Conservation (phyloP, 192 early-diverging fungal species). For the Mortierella alpina region DNA sequence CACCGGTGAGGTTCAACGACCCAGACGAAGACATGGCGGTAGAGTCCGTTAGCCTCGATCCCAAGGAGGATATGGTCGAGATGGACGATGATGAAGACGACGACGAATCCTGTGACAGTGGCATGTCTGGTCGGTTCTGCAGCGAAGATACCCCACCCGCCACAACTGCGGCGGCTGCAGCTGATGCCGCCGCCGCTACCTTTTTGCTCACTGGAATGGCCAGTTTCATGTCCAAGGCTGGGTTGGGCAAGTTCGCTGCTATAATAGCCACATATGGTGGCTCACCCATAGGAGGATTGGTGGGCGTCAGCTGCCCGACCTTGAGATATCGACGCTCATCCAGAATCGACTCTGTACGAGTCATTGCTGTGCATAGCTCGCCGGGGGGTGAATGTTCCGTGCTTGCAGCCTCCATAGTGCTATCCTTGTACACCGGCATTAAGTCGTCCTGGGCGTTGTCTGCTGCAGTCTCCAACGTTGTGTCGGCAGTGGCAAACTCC, state of each 20-base stretch:
- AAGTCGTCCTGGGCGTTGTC: slow-evolving; percentile 1
- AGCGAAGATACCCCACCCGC: not conserved
- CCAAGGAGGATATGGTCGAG: not conserved
- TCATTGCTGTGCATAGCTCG: slow-evolving; percentile 28
- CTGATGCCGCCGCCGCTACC: slow-evolving; percentile 14
- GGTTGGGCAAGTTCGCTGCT: slow-evolving; percentile 43
- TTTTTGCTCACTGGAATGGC: slow-evolving; percentile 34
- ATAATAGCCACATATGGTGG: slow-evolving; percentile 34
- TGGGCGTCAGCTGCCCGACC: slow-evolving; percentile 35
- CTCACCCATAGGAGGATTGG: slow-evolving; percentile 40
- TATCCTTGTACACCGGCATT: not conserved
- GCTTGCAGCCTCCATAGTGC: not conserved
- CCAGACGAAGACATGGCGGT: slow-evolving; percentile 1
- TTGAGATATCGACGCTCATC: slow-evolving; percentile 40
- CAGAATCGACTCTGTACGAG: slow-evolving; percentile 43
- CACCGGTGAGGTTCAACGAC: not conserved
- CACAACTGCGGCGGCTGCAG: not conserved
- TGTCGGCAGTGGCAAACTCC: slow-evolving; percentile 17
- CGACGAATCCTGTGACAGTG: slow-evolving; percentile 6
- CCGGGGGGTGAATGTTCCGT: not conserved
- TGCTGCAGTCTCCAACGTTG: not conserved
- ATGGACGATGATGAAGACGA: slow-evolving; percentile 17
- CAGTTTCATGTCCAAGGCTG: slow-evolving; percentile 38
- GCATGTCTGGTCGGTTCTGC: not conserved
- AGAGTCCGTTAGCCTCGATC: slow-evolving; percentile 8